Evolutionary conservation across 1,284 basidiomycete species (phyloP), one percentile per base, ranked within the genome.

Genomic region (Ceratobasidium sp.): DNA sequence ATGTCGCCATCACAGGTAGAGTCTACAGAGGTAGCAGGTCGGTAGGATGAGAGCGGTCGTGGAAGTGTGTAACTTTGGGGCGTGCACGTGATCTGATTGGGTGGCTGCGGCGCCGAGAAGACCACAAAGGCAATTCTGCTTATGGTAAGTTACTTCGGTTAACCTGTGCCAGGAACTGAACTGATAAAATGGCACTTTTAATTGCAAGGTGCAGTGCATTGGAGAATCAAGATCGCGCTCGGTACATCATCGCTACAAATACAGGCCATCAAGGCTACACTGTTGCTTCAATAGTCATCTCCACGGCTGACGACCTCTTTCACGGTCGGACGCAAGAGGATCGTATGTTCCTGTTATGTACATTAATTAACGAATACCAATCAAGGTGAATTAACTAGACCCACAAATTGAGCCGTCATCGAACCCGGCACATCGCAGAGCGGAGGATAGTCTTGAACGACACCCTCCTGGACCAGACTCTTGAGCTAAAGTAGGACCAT

Each of bases 251-350:
- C 3, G 46, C 9, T 38, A 48, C 17, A 73, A 23, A 64, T 48
- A 50, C 70, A 56, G 67, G 57, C 62, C 26, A 48, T 42, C 33
- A 33, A 50, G 48, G 12, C 12, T 20, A 50, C 15, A 5, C 56
- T 81, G 81, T 62, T 23, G 9, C 62, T 23, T 75, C 50, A 96
- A 84, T 97, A 99, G 85, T 99, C 97, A 80, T 95, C 94, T 44
- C 97, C 97, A 81, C 96, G 89, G 82, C 94, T 96, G 54, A 99
- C 96, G 7, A 99, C 92, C 86, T 99, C 98, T 84, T 98, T 98
- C 82, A 93, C 92, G 1, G 96, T 98, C 52, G 97, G 94, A 74
- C 95, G 89, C 50, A 98, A 87, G 46, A 98, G 85, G 80, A 98
- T 96, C n/a, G 96, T 98, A 85, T 99, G 96, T 84, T 99, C 96